phyloP scores from a whole-genome alignment of 257 asterid genomes.

The Capsicum baccatum region DNA sequence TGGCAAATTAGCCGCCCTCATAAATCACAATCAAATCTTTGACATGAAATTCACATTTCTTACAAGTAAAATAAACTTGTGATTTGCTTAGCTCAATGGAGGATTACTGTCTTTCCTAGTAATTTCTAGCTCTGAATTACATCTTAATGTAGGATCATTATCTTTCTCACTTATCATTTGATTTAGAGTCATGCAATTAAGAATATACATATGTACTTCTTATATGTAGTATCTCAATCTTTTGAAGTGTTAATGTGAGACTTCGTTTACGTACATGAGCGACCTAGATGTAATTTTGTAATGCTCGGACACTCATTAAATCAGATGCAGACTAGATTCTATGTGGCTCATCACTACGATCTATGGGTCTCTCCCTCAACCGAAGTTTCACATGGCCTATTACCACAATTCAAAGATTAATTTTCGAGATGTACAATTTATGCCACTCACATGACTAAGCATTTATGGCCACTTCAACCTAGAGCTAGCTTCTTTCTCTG shows the following conservation, averaged over 20 bases:
- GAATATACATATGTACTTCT: background rate
- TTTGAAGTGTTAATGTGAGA: background rate
- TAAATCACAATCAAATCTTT: conserved; percentile 10
- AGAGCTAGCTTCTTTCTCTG: background rate
- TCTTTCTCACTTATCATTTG: background rate
- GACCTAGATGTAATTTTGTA: too few relatives aligned
- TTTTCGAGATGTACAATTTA: background rate
- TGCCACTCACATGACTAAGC: background rate
- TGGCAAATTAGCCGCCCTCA: conserved; percentile 2
- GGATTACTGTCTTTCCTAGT: background rate
- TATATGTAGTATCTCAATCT: background rate
- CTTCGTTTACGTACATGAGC: too few relatives aligned
- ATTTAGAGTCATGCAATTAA: background rate
- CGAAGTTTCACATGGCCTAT: background rate
- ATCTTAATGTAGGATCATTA: background rate
- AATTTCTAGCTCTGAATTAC: background rate
- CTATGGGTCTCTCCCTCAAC: background rate
- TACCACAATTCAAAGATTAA: background rate
- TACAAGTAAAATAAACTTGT: background rate
- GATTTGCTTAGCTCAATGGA: background rate
- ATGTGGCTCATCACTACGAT: background rate
- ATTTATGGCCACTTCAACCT: background rate
- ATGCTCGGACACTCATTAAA: too few relatives aligned
- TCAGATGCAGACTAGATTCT: background rate
- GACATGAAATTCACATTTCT: background rate